Evolutionary conservation across 768 basidiomycete species (phyloP), one percentile per base, ranked within the genome.

Genomic region (Mycena polygramma): DNA sequence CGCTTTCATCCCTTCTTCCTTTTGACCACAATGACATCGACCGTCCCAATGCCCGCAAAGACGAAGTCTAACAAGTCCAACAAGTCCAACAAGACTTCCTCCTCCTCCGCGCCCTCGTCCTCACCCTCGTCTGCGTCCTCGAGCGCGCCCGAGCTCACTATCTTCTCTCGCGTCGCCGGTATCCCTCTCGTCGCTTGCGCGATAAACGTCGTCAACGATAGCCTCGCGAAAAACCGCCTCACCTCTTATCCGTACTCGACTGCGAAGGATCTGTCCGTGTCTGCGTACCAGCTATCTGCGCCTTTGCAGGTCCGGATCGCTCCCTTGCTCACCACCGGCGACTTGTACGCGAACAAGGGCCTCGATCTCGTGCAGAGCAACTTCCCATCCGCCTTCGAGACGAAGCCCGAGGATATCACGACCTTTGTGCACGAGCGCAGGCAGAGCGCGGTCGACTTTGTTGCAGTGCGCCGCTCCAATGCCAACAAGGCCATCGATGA

Each of bases 341-440:
- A 95, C 72, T 87, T 81, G n/a, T 63, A 63, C 65, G 65, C 70
- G n/a, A 92, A 93, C 86, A 90, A 88, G 83, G 91, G 89, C 36
- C 85, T 94, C 46, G 93, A 95, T 77, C 89, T 79, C 22, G 91
- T 94, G 63, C 86, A 94, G 83, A 84, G 86, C 63, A 88, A 88
- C 61, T 94, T 90, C 77, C 94, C 94, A 15, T 91, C 90, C 77
- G 88, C 93, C 7, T 95, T 94, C 86, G 84, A 89, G 69, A 88
- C 88, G 20, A 88, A 89, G 75, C 91, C 93, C 4, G 91, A 92
- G 74, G 93, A 94, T 4, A 87, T 95, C 24, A 83, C 83, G 37
- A 84, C 82, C 14, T 89, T 87, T 69, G 84, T 94, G 46, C 89
- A 87, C 73, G 84, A 89, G 68, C 83, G 84, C 67, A 87, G 84